These are phyloP conservation scores for Blepharisma undulans DNA, from an alignment of 169 alveolate genomes.

Conservation along the genomic window DNA sequence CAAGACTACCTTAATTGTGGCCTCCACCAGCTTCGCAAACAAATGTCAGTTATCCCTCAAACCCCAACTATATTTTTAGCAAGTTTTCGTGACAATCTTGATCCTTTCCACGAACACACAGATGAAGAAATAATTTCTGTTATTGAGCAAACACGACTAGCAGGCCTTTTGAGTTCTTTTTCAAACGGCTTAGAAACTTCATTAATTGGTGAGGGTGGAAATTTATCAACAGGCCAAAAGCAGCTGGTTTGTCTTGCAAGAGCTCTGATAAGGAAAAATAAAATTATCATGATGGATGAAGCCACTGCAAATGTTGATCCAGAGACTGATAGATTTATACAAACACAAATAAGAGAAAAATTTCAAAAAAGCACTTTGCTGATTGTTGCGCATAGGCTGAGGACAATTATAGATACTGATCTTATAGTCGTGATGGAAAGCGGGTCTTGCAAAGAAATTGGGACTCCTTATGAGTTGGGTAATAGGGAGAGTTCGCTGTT, in stretches of 20 bases:
- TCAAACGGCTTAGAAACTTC: background rate
- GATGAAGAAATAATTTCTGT: slow-evolving; percentile 26
- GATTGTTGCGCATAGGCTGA: slow-evolving; percentile 88
- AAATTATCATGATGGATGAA: slow-evolving; percentile 74
- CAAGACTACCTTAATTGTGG: slow-evolving; percentile 2
- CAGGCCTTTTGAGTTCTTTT: background rate
- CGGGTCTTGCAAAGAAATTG: background rate
- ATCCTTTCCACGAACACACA: slow-evolving; percentile 76
- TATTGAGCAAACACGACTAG: slow-evolving; percentile 39
- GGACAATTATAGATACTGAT: slow-evolving; percentile 75
- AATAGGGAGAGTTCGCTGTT: background rate
- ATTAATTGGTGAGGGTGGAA: background rate
- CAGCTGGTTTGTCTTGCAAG: slow-evolving; percentile 34
- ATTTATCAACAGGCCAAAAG: slow-evolving; percentile 10
- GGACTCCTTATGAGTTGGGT: background rate
- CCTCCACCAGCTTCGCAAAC: slow-evolving; percentile 4
- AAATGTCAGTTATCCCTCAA: slow-evolving; percentile 75
- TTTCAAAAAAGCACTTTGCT: slow-evolving; percentile 78
- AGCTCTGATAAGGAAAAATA: slow-evolving; percentile 64
- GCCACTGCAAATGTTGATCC: slow-evolving; percentile 63
- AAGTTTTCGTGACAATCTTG: slow-evolving; percentile 89
- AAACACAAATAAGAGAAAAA: slow-evolving; percentile 61
- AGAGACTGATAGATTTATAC: slow-evolving; percentile 52
- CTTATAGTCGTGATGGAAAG: background rate
- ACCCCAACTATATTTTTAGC: slow-evolving; percentile 84